Evolutionary conservation across 2,329 filamentous ascomycete species (phyloP), one percentile per base, ranked within the genome.

Genomic region (Pseudogymnoascus sp.): DNA sequence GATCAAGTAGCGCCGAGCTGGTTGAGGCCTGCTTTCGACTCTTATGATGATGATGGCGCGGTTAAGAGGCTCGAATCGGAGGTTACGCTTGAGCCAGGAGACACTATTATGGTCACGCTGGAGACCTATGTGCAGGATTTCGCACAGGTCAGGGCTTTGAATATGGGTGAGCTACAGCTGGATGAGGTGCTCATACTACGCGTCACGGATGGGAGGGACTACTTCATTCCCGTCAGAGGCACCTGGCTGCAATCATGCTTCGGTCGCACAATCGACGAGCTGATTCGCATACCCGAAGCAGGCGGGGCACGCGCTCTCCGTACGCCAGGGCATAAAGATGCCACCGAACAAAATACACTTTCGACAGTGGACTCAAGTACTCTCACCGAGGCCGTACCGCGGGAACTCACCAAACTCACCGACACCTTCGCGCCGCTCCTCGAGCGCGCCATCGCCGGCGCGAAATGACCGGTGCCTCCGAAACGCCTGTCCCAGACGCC

Each of bases 181-280:
- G 93, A 97, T 65, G 92, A 97, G 67, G 87, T 99, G 2, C 79
- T 99, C 6, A 88, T 99, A 1, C 80, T 99, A 7, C 87, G 92
- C 0, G 90, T 99, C 4, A 82, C 86, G 9, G 85, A 88, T 61
- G 96, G 96, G 0, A 84, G 92, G 58, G 95, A 99, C 69, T 90
- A 97, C 71, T 99, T 99, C 72, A 85, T 99, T 40, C 88, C 92
- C 0, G 80, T 96, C 0, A 86, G 84, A 23, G 95, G 84, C 0
- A 79, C 77, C 1, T 99, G 95, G 93, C 78, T 88, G 3, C 89
- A 89, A 7, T 91, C 91, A 0, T 90, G 87, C 69, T 90, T 97
- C 59, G 91, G 90, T 0, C 86, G 91, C 38, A 93, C 90, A 0
- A 82, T 99, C n/a, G 88, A 93, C 64, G 93, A 96, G 70, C 81